A percentile compares a stretch with the other conserved stretches of the same genome.
Conservation (phyloP, 768 basidiomycete species). For the Leccinum imitatum region DNA sequence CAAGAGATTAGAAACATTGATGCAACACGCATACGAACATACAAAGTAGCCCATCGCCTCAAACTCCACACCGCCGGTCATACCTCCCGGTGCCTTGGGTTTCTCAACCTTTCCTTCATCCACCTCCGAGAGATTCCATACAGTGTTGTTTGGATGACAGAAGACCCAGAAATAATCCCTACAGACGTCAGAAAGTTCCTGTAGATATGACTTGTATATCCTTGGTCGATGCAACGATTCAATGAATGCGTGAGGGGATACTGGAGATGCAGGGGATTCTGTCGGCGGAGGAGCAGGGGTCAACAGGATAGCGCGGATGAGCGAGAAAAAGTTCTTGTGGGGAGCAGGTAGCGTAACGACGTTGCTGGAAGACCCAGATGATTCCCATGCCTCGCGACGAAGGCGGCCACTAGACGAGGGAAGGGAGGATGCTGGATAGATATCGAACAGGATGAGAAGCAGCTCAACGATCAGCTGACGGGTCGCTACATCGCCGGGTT, state of each 20-base stretch:
- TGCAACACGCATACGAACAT: conserved; percentile 31
- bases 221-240: conserved; percentile 65
- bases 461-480: conserved; percentile 91
- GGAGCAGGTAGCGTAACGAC: conserved; percentile 68
- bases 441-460: conserved; percentile 81
- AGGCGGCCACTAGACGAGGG: conserved; percentile 47
- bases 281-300: conserved; percentile 65
- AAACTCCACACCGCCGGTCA: conserved; percentile 98
- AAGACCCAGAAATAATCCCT: conserved; percentile 97
- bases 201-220: conserved; percentile 79
- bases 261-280: conserved; percentile 57
- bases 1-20: conserved; percentile 9
- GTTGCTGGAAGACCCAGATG: conserved; percentile 42
- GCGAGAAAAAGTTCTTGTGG: conserved; percentile 69
- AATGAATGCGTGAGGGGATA: conserved; percentile 82
- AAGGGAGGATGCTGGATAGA: conserved; percentile 75
- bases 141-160: conserved; percentile 90
- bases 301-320: conserved; percentile 74
- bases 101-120: conserved; percentile 85
- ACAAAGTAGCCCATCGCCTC: conserved; percentile 97
- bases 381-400: conserved; percentile 59
- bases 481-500: conserved; percentile 90
- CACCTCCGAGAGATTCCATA: conserved; percentile 84
- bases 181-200: conserved; percentile 86
- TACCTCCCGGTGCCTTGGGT: conserved; percentile 92